A percentile compares a stretch with the other conserved stretches of the same genome.
Conservation (phyloP, 1,139 yeast species). For the Magnusiomyces fungicola region DNA sequence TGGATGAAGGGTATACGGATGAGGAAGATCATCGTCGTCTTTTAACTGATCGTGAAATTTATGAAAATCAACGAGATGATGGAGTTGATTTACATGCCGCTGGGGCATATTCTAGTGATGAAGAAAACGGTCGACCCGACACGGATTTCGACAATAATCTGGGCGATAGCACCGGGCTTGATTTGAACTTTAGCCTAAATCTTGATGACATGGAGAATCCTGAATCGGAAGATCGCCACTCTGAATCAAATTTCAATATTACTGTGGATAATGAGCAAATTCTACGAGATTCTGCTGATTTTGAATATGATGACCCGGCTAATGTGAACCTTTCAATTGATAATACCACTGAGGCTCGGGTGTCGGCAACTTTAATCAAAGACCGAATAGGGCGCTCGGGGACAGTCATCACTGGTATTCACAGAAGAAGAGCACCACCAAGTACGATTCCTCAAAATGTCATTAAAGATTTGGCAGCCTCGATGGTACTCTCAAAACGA, state of each 20-base stretch:
- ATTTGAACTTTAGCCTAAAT: background rate
- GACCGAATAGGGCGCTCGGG: background rate
- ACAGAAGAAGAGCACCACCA: conserved; percentile 13
- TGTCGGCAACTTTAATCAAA: conserved; percentile 1
- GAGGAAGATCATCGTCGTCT: no score
- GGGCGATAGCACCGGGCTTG: background rate
- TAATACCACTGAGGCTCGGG: background rate
- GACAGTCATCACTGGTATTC: background rate
- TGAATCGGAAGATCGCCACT: background rate
- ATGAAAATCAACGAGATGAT: conserved; percentile 3
- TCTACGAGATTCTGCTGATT: background rate
- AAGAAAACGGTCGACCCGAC: conserved; percentile 4
- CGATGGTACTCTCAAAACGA: conserved; percentile 16
- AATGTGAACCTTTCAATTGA: no score
- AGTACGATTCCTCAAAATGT: conserved; percentile 21
- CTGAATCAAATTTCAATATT: no score
- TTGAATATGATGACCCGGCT: background rate
- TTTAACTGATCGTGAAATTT: background rate
- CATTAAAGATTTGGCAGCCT: conserved; percentile 21
- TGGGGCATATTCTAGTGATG: conserved; percentile 1
- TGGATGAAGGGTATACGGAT: no score
- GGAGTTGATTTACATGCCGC: conserved; percentile 3
- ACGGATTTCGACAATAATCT: background rate
- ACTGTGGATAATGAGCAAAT: background rate
- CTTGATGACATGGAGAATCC: background rate